Evolutionary conservation across 306 rosid genomes (phyloP), one percentile per base, ranked within the genome.

Genomic region (Prunus mira): DNA sequence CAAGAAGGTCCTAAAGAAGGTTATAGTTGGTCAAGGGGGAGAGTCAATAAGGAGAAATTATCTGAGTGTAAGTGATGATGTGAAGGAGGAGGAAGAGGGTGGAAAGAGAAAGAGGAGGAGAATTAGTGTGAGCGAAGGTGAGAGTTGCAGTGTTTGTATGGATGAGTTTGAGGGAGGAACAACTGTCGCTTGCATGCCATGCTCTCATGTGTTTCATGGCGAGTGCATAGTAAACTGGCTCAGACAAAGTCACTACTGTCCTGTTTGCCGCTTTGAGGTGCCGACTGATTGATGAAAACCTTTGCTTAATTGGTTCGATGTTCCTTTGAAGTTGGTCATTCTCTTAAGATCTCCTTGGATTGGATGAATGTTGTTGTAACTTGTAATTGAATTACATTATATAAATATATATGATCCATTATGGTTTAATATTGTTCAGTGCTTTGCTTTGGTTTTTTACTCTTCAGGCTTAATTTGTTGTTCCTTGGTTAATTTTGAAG

Each of bases 81-180:
- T 11, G 34, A 30, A 27, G 66, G 66, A 27, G 41, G 41, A 27
- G n/a, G 38, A 47, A 47, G 14, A 46, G 11, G 50, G 10, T 13
- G 12, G 41, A 27, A 19, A 25, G 34, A 25, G 65, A 14, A 25
- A 27, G 11, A 61, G 66, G 32, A 61, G 66, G 10, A 61, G 32
- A 18, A 27, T 27, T 61, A 61, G 70, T 10, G 68, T 28, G 38
- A 22, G 20, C 3, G 67, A 27, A 52, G 3, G 18, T 10, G 54
- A 73, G 27, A 60, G 43, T n/a, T 73, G 77, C 69, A 41, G 45
- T 13, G 27, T 60, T 20, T 73, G 77, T 45, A 20, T 58, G 68
- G 77, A 73, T 8, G 57, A 43, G 24, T 38, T 57, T 25, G 55
- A 25, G 24, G 32, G 5, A 38, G 69, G 58, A 41, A 20, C 56